Percentiles rank a stretch among this genome's conserved stretches.
phyloP scores from a whole-genome alignment of 2,329 filamentous ascomycete genomes.

The Penicillium sp. region DNA sequence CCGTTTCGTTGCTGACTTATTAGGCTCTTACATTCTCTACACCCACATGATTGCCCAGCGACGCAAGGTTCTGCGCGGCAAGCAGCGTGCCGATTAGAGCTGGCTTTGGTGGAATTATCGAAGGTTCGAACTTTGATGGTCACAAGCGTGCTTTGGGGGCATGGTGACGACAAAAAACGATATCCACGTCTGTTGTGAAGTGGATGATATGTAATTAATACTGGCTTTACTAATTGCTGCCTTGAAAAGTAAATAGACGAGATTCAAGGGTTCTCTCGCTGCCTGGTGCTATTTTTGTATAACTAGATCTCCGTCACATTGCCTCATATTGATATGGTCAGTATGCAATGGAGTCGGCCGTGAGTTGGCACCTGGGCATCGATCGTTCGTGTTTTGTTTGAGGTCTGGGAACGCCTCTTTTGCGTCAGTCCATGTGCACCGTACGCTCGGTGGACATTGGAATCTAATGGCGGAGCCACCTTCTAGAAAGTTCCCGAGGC shows the following conservation, averaged over 20 bases:
- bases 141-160: not conserved
- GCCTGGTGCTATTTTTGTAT: not conserved
- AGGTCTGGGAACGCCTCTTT: no score
- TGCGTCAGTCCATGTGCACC: no score
- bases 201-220: not conserved
- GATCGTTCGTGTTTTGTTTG: no score
- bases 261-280: not conserved
- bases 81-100: slow-evolving; percentile 49
- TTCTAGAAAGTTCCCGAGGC: no score
- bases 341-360: no score
- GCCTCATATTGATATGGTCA: not conserved
- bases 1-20: slow-evolving; percentile 13
- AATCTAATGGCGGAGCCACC: no score
- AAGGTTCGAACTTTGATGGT: not conserved
- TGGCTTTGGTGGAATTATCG: not conserved
- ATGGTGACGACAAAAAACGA: no score
- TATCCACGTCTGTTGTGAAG: no score
- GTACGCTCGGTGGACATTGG: no score
- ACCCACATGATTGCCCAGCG: slow-evolving; percentile 95
- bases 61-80: slow-evolving; percentile 71
- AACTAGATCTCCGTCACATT: not conserved
- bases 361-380: no score
- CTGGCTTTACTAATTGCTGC: not conserved
- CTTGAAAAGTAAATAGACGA: not conserved
- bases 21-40: slow-evolving; percentile 80